Base-by-base conservation (phyloP, 106 monocot genomes). In the Phalaenopsis aphrodite region DNA sequence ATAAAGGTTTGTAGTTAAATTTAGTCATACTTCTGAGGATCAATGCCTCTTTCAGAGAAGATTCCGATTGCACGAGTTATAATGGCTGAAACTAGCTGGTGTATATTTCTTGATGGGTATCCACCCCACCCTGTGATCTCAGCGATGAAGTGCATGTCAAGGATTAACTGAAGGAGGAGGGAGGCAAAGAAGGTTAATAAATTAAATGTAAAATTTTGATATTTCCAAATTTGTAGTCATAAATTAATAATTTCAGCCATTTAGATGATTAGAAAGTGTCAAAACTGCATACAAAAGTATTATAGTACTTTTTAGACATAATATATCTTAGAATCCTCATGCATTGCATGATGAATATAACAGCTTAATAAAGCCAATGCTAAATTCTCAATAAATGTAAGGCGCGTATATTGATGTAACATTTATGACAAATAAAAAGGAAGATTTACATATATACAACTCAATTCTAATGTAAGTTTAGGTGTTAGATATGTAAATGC, bases 101-200 rank as follows among this genome's bases (percentile, higher is more conserved):
- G 92, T 41, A 95, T 83, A 56, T 84, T 86, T 87, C 89, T 94
- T 18, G 91, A 91, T 30, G 94, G 82, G 78, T 89, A 95, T 79
- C 94, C 86, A 8, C 92, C 94, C 83, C 86, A 88, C 12, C 89
- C 93, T 2, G 93, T 88, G 41, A 99, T 95, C 83, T 99, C 98
- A 65, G 93, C 89, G 15, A 99, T 84, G 77, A 99, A 99, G 84
- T 86, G 91, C 94, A 99, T 95, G 55, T 99, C 98, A 58, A 99
- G 91, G 73, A 99, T 88, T 73, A 99, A 78, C 98, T 99, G 89
- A 55, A 1, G 75, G 41, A 69, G 69, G 23, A 69, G 39, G 52
- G 52, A 52, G 11, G 52, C 14, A 52, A 12, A 12, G 11, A 3
- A 52, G 52, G 12, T 52, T 52, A 2, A 12, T 52, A 52, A 52